Percentiles rank a stretch among this genome's conserved stretches.
These are phyloP conservation scores for Penicillium antarcticum DNA, from an alignment of 495 filamentous ascomycete genomes.

Conservation along the genomic window DNA sequence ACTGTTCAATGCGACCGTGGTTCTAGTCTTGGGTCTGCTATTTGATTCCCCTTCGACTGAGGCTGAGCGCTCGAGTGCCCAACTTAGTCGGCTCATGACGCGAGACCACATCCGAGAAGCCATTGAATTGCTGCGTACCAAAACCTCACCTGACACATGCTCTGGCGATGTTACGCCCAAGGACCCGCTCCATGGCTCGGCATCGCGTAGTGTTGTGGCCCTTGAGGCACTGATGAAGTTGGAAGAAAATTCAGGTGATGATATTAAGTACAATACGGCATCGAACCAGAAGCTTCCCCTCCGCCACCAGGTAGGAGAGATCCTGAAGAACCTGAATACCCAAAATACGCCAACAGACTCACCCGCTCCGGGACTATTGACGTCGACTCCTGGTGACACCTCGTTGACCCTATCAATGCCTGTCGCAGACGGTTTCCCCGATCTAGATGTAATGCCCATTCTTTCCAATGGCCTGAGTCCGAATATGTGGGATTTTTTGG, in stretches of 20 bases:
- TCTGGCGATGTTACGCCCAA: not conserved
- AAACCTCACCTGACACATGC: not conserved
- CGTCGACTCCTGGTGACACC: not conserved
- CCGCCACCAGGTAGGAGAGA: not conserved
- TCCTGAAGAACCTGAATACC: not conserved
- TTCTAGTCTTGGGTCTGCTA: slow-evolving; percentile 17
- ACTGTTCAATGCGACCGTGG: slow-evolving; percentile 21
- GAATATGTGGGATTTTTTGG: slow-evolving; percentile 5
- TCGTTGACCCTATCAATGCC: not conserved
- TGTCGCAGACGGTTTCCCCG: not conserved
- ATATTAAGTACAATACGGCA: not conserved
- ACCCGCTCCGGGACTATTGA: not conserved
- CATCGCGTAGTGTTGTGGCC: slow-evolving; percentile 9
- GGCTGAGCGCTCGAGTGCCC: slow-evolving; percentile 7
- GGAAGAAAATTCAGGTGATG: slow-evolving; percentile 11
- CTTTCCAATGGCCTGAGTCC: slow-evolving; percentile 1
- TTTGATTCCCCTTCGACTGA: slow-evolving; percentile 9
- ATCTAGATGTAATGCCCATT: slow-evolving; percentile 10
- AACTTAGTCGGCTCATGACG: slow-evolving; percentile 21
- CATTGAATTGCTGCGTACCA: slow-evolving; percentile 17
- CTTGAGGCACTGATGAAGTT: slow-evolving; percentile 25
- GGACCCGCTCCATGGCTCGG: not conserved
- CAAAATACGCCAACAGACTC: not conserved
- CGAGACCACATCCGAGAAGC: slow-evolving; percentile 23
- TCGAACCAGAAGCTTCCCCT: not conserved